A percentile compares a stretch with the other conserved stretches of the same genome.
phyloP scores from a whole-genome alignment of 495 filamentous ascomycete species.

The Elasticomyces elasticus region DNA sequence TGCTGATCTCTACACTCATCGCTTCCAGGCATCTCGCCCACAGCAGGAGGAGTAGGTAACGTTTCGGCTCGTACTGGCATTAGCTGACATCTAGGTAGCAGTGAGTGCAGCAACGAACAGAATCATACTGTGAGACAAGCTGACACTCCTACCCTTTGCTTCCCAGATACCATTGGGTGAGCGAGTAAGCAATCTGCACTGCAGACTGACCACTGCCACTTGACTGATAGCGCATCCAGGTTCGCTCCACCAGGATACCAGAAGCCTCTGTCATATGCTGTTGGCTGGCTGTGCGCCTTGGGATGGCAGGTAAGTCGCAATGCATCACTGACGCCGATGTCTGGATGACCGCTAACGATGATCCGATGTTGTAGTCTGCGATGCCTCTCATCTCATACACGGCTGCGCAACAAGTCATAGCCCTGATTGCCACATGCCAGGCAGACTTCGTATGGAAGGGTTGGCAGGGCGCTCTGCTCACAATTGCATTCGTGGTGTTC shows the following conservation, averaged over 20 bases:
- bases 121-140: not conserved
- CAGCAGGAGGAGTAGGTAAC: not conserved
- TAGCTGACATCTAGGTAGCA: not conserved
- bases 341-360: not conserved
- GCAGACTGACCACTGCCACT: not conserved
- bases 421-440: slow-evolving; percentile 34
- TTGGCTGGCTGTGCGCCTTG: not conserved
- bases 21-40: not conserved
- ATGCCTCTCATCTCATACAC: not conserved
- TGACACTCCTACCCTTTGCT: not conserved
- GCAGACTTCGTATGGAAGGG: slow-evolving; percentile 28
- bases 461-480: slow-evolving; percentile 45
- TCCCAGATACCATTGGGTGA: not conserved
- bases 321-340: not conserved
- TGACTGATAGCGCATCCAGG: not conserved
- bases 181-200: not conserved
- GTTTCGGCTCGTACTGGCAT: not conserved
- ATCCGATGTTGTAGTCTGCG: not conserved
- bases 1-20: not conserved
- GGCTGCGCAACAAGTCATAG: slow-evolving; percentile 37
- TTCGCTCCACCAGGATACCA: not conserved
- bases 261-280: not conserved
- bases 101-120: not conserved
- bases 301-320: not conserved
- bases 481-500: slow-evolving; percentile 34